These are phyloP conservation scores for Penicillium glabrum DNA, from an alignment of 2,329 filamentous ascomycete genomes.

Conservation along the genomic window DNA sequence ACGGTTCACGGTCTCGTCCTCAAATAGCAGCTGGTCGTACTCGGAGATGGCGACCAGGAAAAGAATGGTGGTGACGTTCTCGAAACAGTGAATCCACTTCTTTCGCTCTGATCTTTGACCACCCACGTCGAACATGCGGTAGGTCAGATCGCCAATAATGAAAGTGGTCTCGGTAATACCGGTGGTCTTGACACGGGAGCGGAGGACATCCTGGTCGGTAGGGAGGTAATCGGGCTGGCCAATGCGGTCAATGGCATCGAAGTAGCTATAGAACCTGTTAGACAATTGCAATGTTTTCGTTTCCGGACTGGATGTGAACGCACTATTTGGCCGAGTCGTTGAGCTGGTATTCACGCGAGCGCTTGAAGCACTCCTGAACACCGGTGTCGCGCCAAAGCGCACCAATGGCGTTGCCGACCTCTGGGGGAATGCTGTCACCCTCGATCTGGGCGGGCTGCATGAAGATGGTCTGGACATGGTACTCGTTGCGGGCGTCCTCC, in stretches of 20 bases:
- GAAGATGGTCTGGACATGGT: constrained; percentile 97
- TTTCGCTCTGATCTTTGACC: constrained; percentile 94
- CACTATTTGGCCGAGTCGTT: constrained; percentile 97
- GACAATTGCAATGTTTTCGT: not conserved
- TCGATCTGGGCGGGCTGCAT: constrained; percentile 98
- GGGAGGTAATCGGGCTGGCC: constrained; percentile 89
- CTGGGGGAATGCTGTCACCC: constrained; percentile 88
- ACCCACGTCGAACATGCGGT: constrained; percentile 97
- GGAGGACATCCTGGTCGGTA: constrained; percentile 91
- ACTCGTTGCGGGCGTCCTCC: constrained; percentile 89
- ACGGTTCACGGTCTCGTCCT: constrained; percentile 87
- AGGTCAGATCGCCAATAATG: constrained; percentile 90
- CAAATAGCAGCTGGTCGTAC: constrained; percentile 93
- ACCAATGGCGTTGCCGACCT: constrained; percentile 90
- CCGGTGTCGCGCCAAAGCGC: constrained; percentile 90
- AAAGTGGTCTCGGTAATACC: constrained; percentile 97
- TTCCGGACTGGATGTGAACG: constrained; percentile 40
- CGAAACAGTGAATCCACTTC: constrained; percentile 99
- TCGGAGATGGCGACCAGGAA: constrained; percentile 97
- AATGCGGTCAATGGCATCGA: constrained; percentile 90
- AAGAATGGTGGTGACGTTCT: constrained; percentile 94
- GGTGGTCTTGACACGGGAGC: constrained; percentile 95
- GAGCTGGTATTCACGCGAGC: constrained; percentile 91
- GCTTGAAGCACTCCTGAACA: constrained; percentile 92
- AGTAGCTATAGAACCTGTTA: constrained; percentile 68